phyloP scores from a whole-genome alignment of 1,284 basidiomycete species.

The Meira miltonrushii region DNA sequence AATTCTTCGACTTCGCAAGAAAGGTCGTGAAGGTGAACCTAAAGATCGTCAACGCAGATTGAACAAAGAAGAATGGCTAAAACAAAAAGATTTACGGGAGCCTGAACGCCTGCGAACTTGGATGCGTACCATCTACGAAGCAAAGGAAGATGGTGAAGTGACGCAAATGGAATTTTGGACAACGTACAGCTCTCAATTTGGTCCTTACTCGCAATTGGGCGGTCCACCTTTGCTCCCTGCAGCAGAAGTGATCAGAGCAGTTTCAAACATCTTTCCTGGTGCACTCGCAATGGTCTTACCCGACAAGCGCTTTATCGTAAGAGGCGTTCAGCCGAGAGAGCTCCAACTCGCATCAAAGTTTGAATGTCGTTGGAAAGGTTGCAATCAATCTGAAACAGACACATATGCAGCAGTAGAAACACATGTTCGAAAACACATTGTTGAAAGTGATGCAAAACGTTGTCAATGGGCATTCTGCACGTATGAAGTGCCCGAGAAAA shows the following conservation, averaged over 20 bases:
- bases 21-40: constrained; percentile 1
- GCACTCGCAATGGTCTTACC: constrained; percentile 76
- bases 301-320: constrained; percentile 69
- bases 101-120: constrained; percentile 55
- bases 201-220: constrained; percentile 55
- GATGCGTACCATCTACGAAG: constrained; percentile 74
- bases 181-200: constrained; percentile 66
- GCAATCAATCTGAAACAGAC: constrained; percentile 24
- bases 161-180: constrained; percentile 88
- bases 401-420: constrained; percentile 23
- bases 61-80: constrained; percentile 21
- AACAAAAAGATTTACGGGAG: constrained; percentile 26
- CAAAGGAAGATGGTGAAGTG: constrained; percentile 66
- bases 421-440: constrained; percentile 31
- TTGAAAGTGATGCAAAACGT: constrained; percentile 23
- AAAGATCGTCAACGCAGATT: constrained; percentile 32
- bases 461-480: constrained; percentile 39
- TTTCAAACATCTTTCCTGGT: constrained; percentile 69
- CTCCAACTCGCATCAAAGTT: constrained; percentile 14
- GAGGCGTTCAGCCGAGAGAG: constrained; percentile 60
- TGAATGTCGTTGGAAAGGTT: constrained; percentile 37
- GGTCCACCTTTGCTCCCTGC: constrained; percentile 65
- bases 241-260: constrained; percentile 80
- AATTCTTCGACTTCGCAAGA: constrained; percentile 11
- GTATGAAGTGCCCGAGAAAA: constrained; percentile 17